Base-by-base conservation (phyloP, 805 yeast species). In the Starmerella davenportii region DNA sequence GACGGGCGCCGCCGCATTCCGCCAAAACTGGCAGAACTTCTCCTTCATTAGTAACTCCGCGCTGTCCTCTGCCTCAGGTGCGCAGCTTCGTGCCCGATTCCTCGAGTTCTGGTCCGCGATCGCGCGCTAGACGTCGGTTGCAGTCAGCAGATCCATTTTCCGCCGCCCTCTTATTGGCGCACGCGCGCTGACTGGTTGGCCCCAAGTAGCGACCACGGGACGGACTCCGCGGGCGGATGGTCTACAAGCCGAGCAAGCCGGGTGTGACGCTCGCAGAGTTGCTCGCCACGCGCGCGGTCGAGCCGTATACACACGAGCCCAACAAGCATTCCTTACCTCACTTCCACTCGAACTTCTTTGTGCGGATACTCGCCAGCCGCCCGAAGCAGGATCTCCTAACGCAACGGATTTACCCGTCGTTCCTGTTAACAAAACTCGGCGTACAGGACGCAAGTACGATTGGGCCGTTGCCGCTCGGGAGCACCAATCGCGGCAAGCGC, bases 1-100 rank as follows among this genome's bases (percentile, higher is more conserved):
- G 2, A 75, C 78, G 38, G 69, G 69, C 15, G 62, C 57, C 1
- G 70, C 67, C 30, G 68, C 58, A 25, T 64, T 60, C 21, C 66
- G 54, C 73, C 42, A 40, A n/a, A 44, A 29, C n/a, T 38, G 25
- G 16, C 42, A 34, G 21, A 36, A 35, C 8, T 34, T 21, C 13
- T 38, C 35, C 27, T 37, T 42, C 49, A 43, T 43, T 9, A n/a
- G 16, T 38, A 29, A 29, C 32, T 29, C 28, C 28, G n/a, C n/a
- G n/a, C n/a, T n/a, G n/a, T n/a, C n/a, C n/a, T n/a, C n/a, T n/a
- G n/a, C n/a, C n/a, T n/a, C n/a, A n/a, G n/a, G n/a, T n/a, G n/a
- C n/a, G n/a, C n/a, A n/a, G n/a, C n/a, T n/a, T n/a, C n/a, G n/a
- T n/a, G n/a, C n/a, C n/a, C n/a, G n/a, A n/a, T n/a, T n/a, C n/a